Evolutionary conservation across 257 asterid species (phyloP), one percentile per base, ranked within the genome.

Genomic region (Przewalskia tangutica): DNA sequence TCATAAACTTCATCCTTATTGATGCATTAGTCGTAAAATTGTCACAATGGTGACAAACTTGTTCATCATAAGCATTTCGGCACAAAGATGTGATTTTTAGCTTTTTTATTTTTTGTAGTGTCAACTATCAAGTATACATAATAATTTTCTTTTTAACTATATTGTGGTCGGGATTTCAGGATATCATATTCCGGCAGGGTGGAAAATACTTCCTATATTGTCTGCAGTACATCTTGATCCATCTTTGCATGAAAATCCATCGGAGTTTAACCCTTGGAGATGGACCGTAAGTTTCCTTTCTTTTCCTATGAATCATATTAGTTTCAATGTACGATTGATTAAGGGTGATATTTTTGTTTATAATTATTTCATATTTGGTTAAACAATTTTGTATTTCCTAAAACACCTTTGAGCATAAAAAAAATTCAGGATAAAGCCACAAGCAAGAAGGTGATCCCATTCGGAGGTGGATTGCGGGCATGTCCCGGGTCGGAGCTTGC

Each of bases 401-500:
- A 56, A 54, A 54, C 7, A 7, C 1, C 8, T 4, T 53, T 27
- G 68, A 65, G 20, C 46, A 17, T 63, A 62, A 1, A 32, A 3
- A 64, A 14, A 38, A 1, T 67, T 54, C n/a, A 90, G 95, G 96
- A 93, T 85, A 87, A 84, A 6, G 13, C 89, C 32, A 93, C 87
- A 1, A 84, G 84, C 81, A 86, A 67, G 82, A 93, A 86, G 32
- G 91, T 89, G 84, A 84, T 77, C 6, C 93, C 95, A 8, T 93
- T 90, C 9, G 97, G 98, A 7, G 97, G 97, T 5, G 98, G 97
- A 71, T n/a, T 85, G 12, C 82, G 98, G 83, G 76, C 89, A 56
- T 94, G 98, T 77, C 97, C 97, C 0, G 98, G 98, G 6, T 90
- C 91, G 5, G 98, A 94, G 66, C 82, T 94, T 20, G 98, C 89